These are phyloP conservation scores for Passiflora organensis DNA, from an alignment of 345 rosid species.

Conservation along the genomic window DNA sequence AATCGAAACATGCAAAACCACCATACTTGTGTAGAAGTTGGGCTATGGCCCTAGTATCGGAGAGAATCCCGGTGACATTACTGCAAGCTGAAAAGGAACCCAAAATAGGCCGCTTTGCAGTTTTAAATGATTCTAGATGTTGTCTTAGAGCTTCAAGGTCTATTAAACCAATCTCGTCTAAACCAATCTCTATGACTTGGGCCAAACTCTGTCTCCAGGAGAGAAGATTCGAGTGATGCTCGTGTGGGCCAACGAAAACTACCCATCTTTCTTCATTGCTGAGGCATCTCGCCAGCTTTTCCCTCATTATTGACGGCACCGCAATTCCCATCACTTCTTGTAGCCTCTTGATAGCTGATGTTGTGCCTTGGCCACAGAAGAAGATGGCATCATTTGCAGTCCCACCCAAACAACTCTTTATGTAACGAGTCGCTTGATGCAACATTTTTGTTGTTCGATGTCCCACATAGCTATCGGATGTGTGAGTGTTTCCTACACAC, in stretches of 20 bases:
- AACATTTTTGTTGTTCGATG: conserved; percentile 44
- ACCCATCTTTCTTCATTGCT: conserved; percentile 45
- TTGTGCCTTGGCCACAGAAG: conserved; percentile 55
- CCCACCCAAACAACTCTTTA: conserved; percentile 50
- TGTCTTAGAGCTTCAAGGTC: conserved; percentile 29
- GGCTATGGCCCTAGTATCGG: conserved; percentile 45
- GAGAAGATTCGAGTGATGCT: conserved; percentile 64
- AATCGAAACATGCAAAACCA: conserved; percentile 56
- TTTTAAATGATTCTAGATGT: conserved; percentile 20
- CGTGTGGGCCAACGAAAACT: conserved; percentile 56
- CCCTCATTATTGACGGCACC: conserved; percentile 42
- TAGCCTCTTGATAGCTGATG: conserved; percentile 49
- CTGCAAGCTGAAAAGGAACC: conserved; percentile 67
- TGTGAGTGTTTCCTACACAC: conserved; percentile 50
- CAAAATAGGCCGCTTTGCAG: conserved; percentile 37
- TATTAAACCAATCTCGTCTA: conserved; percentile 30
- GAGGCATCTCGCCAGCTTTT: conserved; percentile 21
- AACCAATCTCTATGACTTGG: conserved; percentile 49
- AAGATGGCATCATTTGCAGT: conserved; percentile 37
- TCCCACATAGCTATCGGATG: conserved; percentile 51
- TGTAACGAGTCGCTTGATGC: conserved; percentile 38
- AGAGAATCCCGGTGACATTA: conserved; percentile 43
- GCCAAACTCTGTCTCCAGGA: conserved; percentile 64
- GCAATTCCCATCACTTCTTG: conserved; percentile 57
- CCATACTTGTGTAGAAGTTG: conserved; percentile 41